phyloP scores from a whole-genome alignment of 2,329 filamentous ascomycete genomes.

The Colletotrichum limetticola region DNA sequence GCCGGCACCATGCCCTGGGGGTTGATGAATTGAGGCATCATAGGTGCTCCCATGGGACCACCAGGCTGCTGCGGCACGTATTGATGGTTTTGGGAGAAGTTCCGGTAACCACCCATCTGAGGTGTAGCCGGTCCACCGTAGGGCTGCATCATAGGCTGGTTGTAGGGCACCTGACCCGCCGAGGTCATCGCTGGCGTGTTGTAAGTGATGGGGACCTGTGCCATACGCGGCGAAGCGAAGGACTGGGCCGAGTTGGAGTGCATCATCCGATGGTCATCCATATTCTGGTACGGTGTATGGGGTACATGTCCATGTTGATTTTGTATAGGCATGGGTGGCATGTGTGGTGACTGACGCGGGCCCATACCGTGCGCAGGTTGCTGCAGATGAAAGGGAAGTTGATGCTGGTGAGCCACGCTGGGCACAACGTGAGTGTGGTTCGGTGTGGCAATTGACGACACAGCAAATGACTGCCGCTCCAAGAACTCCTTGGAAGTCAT shows the following conservation, averaged over 20 bases:
- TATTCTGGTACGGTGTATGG: constrained; percentile 74
- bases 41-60: constrained; percentile 75
- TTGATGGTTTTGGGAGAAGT: constrained; percentile 76
- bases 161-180: constrained; percentile 76
- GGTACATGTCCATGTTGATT: constrained; percentile 75
- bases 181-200: constrained; percentile 72
- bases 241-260: constrained; percentile 85
- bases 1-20: constrained; percentile 76
- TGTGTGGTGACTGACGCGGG: constrained; percentile 77
- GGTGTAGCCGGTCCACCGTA: constrained; percentile 76
- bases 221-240: constrained; percentile 84
- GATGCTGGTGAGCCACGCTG: constrained; percentile 80
- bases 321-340: constrained; percentile 82
- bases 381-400: constrained; percentile 85
- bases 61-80: constrained; percentile 75
- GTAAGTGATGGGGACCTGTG: constrained; percentile 76
- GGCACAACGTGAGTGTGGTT: constrained; percentile 76
- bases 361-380: constrained; percentile 75
- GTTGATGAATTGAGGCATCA: constrained; percentile 85
- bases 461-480: constrained; percentile 70
- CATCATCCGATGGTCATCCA: constrained; percentile 90
- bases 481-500: constrained; percentile 83
- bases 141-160: constrained; percentile 76
- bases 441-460: constrained; percentile 72
- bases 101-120: constrained; percentile 77